These are phyloP conservation scores for Lizonia empirigonia DNA, from an alignment of 2,329 filamentous ascomycete species.

Conservation along the genomic window DNA sequence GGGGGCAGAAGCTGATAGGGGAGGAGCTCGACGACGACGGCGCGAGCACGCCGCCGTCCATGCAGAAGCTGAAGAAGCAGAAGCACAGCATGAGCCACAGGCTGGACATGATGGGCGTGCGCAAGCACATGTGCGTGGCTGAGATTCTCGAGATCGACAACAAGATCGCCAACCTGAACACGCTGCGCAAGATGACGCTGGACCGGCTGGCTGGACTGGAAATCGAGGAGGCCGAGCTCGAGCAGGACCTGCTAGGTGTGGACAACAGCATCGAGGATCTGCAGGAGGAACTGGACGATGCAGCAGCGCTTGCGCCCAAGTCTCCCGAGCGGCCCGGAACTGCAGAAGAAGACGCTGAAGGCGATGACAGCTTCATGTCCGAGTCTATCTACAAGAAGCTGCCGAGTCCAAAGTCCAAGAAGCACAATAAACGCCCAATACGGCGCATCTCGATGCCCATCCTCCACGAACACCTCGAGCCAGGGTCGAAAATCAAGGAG, in stretches of 20 bases:
- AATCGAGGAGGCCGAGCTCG: conserved; percentile 85
- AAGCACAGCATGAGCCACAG: conserved; percentile 80
- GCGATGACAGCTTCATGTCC: conserved; percentile 79
- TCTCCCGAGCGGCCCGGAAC: conserved; percentile 48
- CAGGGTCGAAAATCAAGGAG: conserved; percentile 86
- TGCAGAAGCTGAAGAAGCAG: conserved; percentile 79
- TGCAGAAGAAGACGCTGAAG: conserved; percentile 60
- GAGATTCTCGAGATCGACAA: conserved; percentile 97
- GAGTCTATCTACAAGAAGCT: conserved; percentile 97
- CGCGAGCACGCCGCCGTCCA: conserved; percentile 65
- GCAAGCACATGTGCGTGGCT: conserved; percentile 96
- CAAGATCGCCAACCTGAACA: conserved; percentile 91
- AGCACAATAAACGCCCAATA: conserved; percentile 59
- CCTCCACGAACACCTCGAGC: conserved; percentile 91
- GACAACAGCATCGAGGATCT: conserved; percentile 68
- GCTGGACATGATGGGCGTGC: conserved; percentile 86
- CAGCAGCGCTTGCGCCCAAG: conserved; percentile 52
- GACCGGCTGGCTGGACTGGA: conserved; percentile 85
- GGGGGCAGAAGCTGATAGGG: conserved; percentile 75
- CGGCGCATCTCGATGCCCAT: conserved; percentile 89
- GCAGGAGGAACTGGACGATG: conserved; percentile 63
- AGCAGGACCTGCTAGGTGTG: conserved; percentile 75
- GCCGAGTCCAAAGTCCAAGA: conserved; percentile 62
- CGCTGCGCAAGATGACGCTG: conserved; percentile 89
- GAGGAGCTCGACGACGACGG: conserved; percentile 62